Evolutionary conservation across 768 basidiomycete species (phyloP).

Genomic region (Trametes meyenii): DNA sequence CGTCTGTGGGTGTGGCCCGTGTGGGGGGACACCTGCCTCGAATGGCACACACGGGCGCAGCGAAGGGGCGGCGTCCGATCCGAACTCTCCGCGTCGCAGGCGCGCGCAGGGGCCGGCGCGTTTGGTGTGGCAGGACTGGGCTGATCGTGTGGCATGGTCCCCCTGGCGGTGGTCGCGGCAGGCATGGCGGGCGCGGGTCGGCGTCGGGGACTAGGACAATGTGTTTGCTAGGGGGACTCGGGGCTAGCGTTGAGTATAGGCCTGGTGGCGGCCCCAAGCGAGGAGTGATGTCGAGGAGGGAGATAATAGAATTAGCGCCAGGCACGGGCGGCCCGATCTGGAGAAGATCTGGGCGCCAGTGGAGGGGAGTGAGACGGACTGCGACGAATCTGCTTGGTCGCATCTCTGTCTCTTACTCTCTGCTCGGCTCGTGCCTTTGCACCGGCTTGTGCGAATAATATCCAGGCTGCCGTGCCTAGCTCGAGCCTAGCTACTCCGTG

Average conservation of each 20-base stretch:
- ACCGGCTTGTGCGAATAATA: neutral
- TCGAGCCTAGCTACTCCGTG: too few species aligned
- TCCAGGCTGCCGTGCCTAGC: too few species aligned
- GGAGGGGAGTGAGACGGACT: too few species aligned
- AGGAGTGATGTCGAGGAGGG: neutral
- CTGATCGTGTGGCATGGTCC: neutral
- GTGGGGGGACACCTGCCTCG: neutral
- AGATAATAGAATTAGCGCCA: slow-evolving; percentile 14
- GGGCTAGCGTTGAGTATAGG: neutral
- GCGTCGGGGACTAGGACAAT: neutral
- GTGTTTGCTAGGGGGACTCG: too few species aligned
- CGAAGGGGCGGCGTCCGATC: slow-evolving; percentile 10
- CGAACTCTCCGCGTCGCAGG: slow-evolving; percentile 1
- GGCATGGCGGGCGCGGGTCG: neutral
- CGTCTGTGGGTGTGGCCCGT: neutral
- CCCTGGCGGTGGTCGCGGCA: too few species aligned
- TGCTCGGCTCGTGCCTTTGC: neutral
- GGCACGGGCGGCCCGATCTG: slow-evolving; percentile 17
- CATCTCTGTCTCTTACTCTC: slow-evolving; percentile 1
- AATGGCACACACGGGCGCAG: neutral
- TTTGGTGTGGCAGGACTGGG: neutral
- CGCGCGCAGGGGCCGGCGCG: too few species aligned
- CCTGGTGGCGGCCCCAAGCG: neutral
- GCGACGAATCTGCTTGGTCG: too few species aligned
- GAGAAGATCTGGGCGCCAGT: neutral